Base-by-base conservation (phyloP, 2,329 filamentous ascomycete species). In the Exutisphaerella laricina region DNA sequence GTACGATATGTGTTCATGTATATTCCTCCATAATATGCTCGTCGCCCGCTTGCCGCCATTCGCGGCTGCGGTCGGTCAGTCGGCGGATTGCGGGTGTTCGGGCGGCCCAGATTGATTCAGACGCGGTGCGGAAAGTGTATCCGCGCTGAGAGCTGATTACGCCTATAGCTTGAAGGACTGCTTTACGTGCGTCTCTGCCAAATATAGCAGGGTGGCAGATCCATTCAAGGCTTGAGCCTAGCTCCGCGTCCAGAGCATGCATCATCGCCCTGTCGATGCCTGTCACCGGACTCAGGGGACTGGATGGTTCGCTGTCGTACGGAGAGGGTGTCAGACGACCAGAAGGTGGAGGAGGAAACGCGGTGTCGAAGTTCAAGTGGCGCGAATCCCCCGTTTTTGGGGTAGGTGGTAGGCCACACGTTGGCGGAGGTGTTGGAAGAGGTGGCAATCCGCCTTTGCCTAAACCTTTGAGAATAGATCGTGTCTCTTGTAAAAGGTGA, bases 191-290 rank as follows among this genome's bases (percentile, higher is more conserved):
- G 63, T 98, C 92, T 26, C 92, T 81, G 6, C 85, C 84, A 62
- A 98, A 98, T 2, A 97, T 87, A 2, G 89, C 89, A 1, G 92
- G 92, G 60, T 98, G 92, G 61, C 85, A 88, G 66, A 98, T 97
- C 92, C 92, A 98, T 67, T 98, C 92, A 12, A 98, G 71, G 38
- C 85, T 87, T 23, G 85, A 79, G 63, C 95, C 88, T 23, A 98
- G 77, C 65, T 98, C 92, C 1, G 85, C 79, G 63, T 98, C 92
- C 13, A 98, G 79, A 2, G 92, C 89, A 17, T 80, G 74, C 58
- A 97, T 90, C 0, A 86, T 92, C 25, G 74, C 74, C 4, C 78
- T 69, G 59, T 98, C 92, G 43, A 98, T 90, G n/a, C 88, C 85
- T 5, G 81, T 78, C 21, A 69, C 77, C 54, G 65, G 84, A 45